Percentiles rank a stretch among this genome's conserved stretches.
Evolutionary conservation across 768 basidiomycete species (phyloP).

Genomic region (Leccinum fibrillosum): DNA sequence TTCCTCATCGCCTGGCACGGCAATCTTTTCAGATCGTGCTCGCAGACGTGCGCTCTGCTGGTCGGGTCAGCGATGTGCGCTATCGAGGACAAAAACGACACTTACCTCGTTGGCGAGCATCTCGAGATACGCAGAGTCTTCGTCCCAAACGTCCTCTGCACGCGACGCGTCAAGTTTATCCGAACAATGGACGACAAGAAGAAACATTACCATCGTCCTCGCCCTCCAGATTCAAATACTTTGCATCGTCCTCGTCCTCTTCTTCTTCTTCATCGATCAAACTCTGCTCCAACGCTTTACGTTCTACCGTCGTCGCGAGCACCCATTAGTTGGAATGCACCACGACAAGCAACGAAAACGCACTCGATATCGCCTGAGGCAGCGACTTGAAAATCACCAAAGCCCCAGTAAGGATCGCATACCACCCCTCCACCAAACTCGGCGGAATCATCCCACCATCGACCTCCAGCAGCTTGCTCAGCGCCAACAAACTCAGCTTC

Average conservation of each 20-base stretch:
- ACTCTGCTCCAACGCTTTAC: constrained; percentile 58
- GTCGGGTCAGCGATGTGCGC: neutral
- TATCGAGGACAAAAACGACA: constrained; percentile 1
- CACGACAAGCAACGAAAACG: constrained; percentile 10
- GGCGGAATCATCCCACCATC: constrained; percentile 54
- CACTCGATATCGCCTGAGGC: constrained; percentile 73
- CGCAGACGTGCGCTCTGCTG: constrained; percentile 69
- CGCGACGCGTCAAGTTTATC: neutral
- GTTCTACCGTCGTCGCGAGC: constrained; percentile 37
- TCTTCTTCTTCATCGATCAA: constrained; percentile 41
- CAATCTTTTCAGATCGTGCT: constrained; percentile 49
- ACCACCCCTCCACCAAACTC: constrained; percentile 67
- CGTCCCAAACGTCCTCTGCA: constrained; percentile 85
- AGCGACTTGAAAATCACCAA: constrained; percentile 75
- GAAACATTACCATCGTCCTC: constrained; percentile 52
- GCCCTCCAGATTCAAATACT: constrained; percentile 58
- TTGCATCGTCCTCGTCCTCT: constrained; percentile 48
- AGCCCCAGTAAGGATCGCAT: constrained; percentile 64
- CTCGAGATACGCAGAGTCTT: constrained; percentile 85
- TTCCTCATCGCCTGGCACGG: constrained; percentile 25
- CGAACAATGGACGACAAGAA: neutral
- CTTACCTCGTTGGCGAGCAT: constrained; percentile 80
- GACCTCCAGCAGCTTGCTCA: constrained; percentile 77
- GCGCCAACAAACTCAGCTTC: constrained; percentile 72
- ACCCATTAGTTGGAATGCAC: neutral